Base-by-base conservation (phyloP, 345 rosid genomes). In the Psidium guajava region DNA sequence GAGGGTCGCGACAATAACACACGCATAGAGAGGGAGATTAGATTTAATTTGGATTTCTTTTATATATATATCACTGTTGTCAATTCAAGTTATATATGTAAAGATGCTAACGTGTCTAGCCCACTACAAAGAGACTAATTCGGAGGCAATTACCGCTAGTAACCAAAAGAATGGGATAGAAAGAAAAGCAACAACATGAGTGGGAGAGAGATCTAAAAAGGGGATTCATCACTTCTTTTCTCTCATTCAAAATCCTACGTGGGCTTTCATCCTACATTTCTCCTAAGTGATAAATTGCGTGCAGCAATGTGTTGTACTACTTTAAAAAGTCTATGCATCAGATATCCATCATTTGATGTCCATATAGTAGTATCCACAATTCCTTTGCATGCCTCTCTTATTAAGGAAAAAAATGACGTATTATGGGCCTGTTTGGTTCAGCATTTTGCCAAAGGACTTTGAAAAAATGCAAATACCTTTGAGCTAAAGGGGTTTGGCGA, bases 231-330 rank as follows among this genome's bases (percentile, higher is more conserved):
- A 1, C 44, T 64, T 64, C n/a, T 1, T 64, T 32, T 18, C 24
- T 69, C 24, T 32, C 1, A 8, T 64, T 64, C 18, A 8, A 64
- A 64, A 64, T 18, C 0, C 0, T 32, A 27, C 1, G 27, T n/a
- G 0, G 14, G 73, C 21, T 59, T 27, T 59, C 0, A 14, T 32
- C 22, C 18, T 0, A 0, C 13, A 4, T 8, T 0, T 3, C 1
- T 69, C 77, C 1, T 18, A 8, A 69, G 13, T 32, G 6, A 69
- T 32, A 32, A 32, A 32, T 8, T 64, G 1, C 3, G 2, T 64
- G 6, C 2, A 1, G 32, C 44, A 8, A 64, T 64, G 0, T 8
- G 0, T 16, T 69, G 36, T 32, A 55, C 11, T 22, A 3, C 58
- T 21, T 55, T 25, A 21, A 55, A 10, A 55, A 8, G 25, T 55